Evolutionary conservation across 2,329 filamentous ascomycete genomes (phyloP).

Genomic region (Albifimbria verrucaria): DNA sequence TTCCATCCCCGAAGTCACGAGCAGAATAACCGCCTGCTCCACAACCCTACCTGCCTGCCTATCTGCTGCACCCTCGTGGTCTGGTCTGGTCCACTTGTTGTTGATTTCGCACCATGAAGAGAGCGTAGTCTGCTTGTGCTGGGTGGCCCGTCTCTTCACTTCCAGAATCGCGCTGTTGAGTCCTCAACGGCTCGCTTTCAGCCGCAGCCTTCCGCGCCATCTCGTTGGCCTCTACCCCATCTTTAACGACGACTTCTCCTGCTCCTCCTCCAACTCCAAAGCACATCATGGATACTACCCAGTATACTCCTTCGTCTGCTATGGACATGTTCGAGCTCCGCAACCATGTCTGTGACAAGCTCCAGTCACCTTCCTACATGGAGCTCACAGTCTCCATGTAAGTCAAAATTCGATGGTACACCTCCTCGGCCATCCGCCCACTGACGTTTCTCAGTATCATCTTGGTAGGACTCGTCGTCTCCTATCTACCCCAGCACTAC

Average conservation of each 20-base stretch:
- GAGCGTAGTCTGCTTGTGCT: neutral
- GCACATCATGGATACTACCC: neutral
- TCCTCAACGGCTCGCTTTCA: neutral
- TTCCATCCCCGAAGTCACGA: neutral
- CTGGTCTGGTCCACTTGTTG: neutral
- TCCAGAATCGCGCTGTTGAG: neutral
- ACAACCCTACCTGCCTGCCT: neutral
- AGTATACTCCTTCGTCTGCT: constrained; percentile 3
- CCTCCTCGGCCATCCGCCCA: neutral
- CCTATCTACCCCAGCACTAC: constrained; percentile 91
- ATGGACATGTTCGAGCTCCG: constrained; percentile 23
- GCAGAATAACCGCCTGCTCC: neutral
- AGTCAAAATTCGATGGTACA: constrained; percentile 11
- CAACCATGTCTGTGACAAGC: constrained; percentile 41
- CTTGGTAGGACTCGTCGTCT: constrained; percentile 82
- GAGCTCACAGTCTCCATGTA: constrained; percentile 57
- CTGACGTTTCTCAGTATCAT: constrained; percentile 53
- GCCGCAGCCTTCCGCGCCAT: constrained; percentile 4
- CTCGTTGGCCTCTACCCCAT: constrained; percentile 18
- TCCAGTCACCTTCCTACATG: constrained; percentile 50
- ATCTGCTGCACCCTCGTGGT: neutral
- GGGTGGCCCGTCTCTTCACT: neutral
- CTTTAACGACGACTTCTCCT: constrained; percentile 3
- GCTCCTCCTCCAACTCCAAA: constrained; percentile 3
- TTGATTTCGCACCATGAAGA: neutral